Base-by-base conservation (phyloP, 1,284 basidiomycete genomes). In the Fistulina hepatica region DNA sequence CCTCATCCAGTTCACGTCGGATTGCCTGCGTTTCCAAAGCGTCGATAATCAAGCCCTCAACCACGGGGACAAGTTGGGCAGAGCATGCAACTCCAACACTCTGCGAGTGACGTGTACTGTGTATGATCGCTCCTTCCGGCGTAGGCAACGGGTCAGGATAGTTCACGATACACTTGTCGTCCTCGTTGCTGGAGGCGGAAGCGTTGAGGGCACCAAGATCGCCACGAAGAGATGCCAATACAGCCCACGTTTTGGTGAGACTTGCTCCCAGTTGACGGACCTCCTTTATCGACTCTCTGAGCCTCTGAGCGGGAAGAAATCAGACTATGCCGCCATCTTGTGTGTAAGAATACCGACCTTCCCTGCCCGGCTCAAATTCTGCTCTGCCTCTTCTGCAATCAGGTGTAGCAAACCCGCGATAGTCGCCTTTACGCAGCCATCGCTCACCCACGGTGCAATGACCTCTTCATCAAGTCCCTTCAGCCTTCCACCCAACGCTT, bases 11-110 rank as follows among this genome's bases (percentile, higher is more conserved):
- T 41, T 74, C 76, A 20, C 68, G 64, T 10, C 69, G 67, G n/a
- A 79, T 56, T 6, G 52, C 50, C 23, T 63, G 54, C 5, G 74
- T 66, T 26, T 64, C 54, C 7, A 75, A 47, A 1, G 61, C 64
- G 6, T 57, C 55, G 32, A 78, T 64, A 12, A 79, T 63, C n/a
- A 86, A 59, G 2, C 69, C 65, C 3, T 63, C 45, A 23, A 85
- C 49, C 13, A 81, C 64, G 19, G 80, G 80, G 11, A 85, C 58
- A 44, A 85, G 63, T 48, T 85, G 81, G 3, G 65, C 64, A 0
- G 80, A 64, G 33, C 63, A 58, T 5, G 62, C 55, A 34, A 80
- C 57, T 23, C 55, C 48, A 13, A 61, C 39, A 13, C 44, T 13
- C 58, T 60, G 38, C 59, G 60, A 33, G 49, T 64, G 37, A 55